These are phyloP conservation scores for Colletotrichum musae DNA, from an alignment of 2,329 filamentous ascomycete species.

Conservation along the genomic window DNA sequence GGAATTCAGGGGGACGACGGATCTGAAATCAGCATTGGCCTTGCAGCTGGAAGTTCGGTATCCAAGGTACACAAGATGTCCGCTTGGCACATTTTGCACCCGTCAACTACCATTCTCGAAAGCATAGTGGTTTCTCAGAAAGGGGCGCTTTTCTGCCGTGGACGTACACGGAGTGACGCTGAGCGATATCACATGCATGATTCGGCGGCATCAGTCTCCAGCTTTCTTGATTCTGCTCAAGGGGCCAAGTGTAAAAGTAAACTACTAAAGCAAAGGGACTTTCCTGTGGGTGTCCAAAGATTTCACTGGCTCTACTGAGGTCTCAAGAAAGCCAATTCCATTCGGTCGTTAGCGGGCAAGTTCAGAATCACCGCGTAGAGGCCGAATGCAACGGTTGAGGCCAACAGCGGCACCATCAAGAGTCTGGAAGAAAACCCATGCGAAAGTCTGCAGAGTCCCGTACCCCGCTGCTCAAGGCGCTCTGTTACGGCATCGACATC, in stretches of 20 bases:
- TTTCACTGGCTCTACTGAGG: slow-evolving; percentile 24
- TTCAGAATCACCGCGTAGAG: not conserved
- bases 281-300: slow-evolving; percentile 9
- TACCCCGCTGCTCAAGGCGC: slow-evolving; percentile 2
- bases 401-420: not conserved
- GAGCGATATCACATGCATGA: slow-evolving; percentile 23
- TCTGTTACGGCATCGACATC: slow-evolving; percentile 1
- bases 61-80: slow-evolving; percentile 34
- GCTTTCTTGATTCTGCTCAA: slow-evolving; percentile 36
- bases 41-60: slow-evolving; percentile 21
- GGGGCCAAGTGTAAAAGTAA: slow-evolving; percentile 29
- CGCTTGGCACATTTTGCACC: slow-evolving; percentile 34
- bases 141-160: slow-evolving; percentile 24
- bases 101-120: slow-evolving; percentile 32
- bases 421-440: not conserved
- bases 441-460: not conserved
- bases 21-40: slow-evolving; percentile 34
- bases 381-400: not conserved
- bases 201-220: slow-evolving; percentile 9
- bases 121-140: slow-evolving; percentile 30
- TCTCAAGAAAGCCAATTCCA: slow-evolving; percentile 23
- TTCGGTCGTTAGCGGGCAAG: slow-evolving; percentile 19
- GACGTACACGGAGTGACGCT: slow-evolving; percentile 34
- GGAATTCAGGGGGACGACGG: slow-evolving; percentile 38
- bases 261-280: slow-evolving; percentile 32